A percentile compares a stretch with the other conserved stretches of the same genome.
Conservation (phyloP, 2,329 filamentous ascomycete genomes). For the Gaeumannomyces sp. region DNA sequence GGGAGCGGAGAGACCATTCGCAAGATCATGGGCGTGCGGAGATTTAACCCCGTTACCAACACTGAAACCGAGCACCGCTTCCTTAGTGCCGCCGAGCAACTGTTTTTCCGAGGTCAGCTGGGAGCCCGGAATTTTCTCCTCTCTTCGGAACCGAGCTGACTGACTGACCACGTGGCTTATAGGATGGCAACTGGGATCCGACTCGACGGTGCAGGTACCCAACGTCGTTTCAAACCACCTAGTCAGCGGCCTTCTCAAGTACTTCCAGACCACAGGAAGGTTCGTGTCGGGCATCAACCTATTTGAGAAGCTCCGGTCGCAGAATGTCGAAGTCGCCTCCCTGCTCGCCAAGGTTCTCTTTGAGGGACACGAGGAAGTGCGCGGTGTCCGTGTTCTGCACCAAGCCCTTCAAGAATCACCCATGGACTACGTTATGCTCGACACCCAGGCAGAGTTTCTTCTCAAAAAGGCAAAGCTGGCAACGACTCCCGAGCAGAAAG, state of each 20-base stretch:
- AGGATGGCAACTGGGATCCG: constrained; percentile 94
- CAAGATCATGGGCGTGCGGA: constrained; percentile 92
- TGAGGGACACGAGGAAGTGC: constrained; percentile 95
- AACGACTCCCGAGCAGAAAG: constrained; percentile 46
- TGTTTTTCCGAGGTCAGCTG: constrained; percentile 80
- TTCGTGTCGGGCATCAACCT: constrained; percentile 95
- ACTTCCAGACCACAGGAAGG: constrained; percentile 90
- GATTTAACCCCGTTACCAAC: constrained; percentile 96
- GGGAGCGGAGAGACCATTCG: constrained; percentile 91
- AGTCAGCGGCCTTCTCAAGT: constrained; percentile 86
- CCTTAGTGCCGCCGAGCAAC: constrained; percentile 82
- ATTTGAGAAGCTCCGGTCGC: constrained; percentile 88
- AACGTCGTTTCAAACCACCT: constrained; percentile 96
- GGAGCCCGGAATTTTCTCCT: background rate
- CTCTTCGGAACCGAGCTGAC: background rate
- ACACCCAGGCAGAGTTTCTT: constrained; percentile 88
- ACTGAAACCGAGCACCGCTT: constrained; percentile 98
- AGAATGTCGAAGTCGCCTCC: constrained; percentile 91
- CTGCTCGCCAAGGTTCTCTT: constrained; percentile 85
- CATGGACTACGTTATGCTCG: constrained; percentile 96
- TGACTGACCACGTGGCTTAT: constrained; percentile 16
- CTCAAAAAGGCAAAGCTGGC: constrained; percentile 69
- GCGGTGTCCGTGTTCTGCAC: constrained; percentile 81
- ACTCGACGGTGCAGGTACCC: constrained; percentile 94
- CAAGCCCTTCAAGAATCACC: constrained; percentile 84